Evolutionary conservation across 208 protist species (phyloP).

Genomic region (Spongospora subterranea): DNA sequence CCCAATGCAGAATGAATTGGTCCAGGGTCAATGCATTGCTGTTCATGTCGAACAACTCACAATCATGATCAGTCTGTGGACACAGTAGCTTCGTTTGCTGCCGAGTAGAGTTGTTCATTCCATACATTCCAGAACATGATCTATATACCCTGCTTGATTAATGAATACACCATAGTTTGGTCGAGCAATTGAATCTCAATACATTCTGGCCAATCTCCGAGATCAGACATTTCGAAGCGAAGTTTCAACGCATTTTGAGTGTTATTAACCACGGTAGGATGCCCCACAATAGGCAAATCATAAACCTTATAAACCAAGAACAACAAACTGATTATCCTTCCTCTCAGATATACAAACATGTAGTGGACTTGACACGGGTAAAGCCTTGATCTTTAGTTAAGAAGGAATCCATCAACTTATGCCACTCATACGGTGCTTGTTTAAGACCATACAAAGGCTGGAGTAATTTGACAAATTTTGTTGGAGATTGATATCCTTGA

Average conservation of each 20-base stretch:
- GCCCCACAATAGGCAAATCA: constrained; percentile 17
- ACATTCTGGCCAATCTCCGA: neutral
- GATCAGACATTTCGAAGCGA: constrained; percentile 36
- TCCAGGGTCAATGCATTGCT: constrained; percentile 10
- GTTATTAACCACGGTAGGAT: neutral
- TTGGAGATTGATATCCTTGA: neutral
- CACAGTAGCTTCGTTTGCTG: neutral
- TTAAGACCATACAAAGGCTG: constrained; percentile 25
- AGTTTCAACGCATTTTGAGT: neutral
- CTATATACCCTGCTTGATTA: neutral
- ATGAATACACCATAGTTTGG: neutral
- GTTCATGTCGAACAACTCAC: neutral
- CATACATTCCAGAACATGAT: neutral
- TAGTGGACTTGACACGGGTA: neutral
- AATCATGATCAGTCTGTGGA: neutral
- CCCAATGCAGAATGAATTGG: too few relatives aligned
- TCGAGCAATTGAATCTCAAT: neutral
- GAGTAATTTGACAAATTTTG: constrained; percentile 5
- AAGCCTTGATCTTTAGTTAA: neutral
- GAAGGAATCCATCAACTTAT: neutral
- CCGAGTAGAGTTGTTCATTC: neutral
- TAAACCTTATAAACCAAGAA: constrained; percentile 39
- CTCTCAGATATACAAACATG: constrained; percentile 2
- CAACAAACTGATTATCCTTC: neutral
- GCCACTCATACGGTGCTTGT: constrained; percentile 41